Base-by-base conservation (phyloP, 2,329 filamentous ascomycete species). In the Penicillium freii region DNA sequence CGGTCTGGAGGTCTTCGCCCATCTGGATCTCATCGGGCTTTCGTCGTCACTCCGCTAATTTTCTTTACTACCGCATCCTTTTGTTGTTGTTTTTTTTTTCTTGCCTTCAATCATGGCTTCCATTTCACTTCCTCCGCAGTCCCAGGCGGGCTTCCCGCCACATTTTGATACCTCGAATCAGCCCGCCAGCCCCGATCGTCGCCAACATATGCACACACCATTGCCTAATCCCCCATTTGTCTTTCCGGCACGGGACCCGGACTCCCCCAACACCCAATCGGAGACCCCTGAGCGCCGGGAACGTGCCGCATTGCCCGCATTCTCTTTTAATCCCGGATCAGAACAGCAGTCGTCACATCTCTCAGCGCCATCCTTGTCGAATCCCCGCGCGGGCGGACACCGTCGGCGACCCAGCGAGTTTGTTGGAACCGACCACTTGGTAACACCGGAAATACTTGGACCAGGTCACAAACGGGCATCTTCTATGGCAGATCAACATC, bases 341-440 rank as follows among this genome's bases (percentile, higher is more conserved):
- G 51, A 60, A 38, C 39, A 50, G 27, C 60, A 73, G 27, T 60
- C 67, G 54, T 58, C 68, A 44, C 84, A 85, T 15, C 81, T 84
- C 0, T 73, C 81, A 17, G 82, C 83, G n/a, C 82, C 84, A 1
- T 72, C 43, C 4, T 34, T 53, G 29, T 36, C 78, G 7, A 81
- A 86, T 19, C 79, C 82, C 21, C 81, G 84, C 59, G 78, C 82
- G 25, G 76, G 77, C 33, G 86, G 87, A 23, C 89, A 92, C 70
- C 83, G 87, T 66, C 84, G 92, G 67, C 89, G 89, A 53, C 89
- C 87, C 29, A 96, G 92, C 71, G 92, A 96, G 71, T 92, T 95
- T 68, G 89, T 95, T 46, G 91, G 91, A 38, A 90, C 89, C 8
- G 73, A 76, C 57, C 78, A 66, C 62, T 73, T 66, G 77, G 79